Percentiles rank a stretch among this genome's conserved stretches.
phyloP scores from a whole-genome alignment of 2,329 filamentous ascomycete species.

The Cordyceps javanica region DNA sequence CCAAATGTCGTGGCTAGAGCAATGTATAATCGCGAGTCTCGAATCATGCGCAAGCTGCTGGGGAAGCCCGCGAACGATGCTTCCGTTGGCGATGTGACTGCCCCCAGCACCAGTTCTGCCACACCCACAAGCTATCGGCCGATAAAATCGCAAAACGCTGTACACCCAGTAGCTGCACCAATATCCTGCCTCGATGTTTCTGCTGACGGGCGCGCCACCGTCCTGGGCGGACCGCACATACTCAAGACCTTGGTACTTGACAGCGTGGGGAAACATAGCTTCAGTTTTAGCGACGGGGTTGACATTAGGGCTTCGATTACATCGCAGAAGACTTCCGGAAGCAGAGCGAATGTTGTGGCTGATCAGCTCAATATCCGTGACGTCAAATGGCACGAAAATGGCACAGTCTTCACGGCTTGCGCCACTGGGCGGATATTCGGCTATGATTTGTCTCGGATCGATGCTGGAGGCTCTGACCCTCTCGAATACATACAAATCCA shows the following conservation, averaged over 20 bases:
- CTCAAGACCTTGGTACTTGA: conserved; percentile 56
- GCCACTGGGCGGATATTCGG: conserved; percentile 59
- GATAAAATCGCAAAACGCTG: conserved; percentile 48
- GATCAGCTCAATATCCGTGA: conserved; percentile 60
- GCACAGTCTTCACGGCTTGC: conserved; percentile 56
- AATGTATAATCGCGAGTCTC: conserved; percentile 49
- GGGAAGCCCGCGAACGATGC: conserved; percentile 46
- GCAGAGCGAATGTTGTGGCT: conserved; percentile 33
- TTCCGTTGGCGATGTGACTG: conserved; percentile 37
- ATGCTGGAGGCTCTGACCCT: conserved; percentile 36
- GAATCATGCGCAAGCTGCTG: conserved; percentile 56
- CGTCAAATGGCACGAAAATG: conserved; percentile 51
- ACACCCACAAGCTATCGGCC: conserved; percentile 40
- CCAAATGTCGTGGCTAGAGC: conserved; percentile 22
- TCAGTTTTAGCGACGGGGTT: conserved; percentile 43
- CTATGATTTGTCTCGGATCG: conserved; percentile 51
- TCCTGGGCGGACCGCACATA: conserved; percentile 53
- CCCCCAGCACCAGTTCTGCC: conserved; percentile 39
- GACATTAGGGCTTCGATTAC: conserved; percentile 53
- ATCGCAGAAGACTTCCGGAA: conserved; percentile 37
- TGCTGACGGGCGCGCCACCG: conserved; percentile 47
- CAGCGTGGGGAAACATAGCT: conserved; percentile 27
- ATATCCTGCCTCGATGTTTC: conserved; percentile 54
- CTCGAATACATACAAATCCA: conserved; percentile 52
- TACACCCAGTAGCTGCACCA: conserved; percentile 45